Conservation (phyloP, 176 grass and related monocot species). For the Aegilops bicornis region DNA sequence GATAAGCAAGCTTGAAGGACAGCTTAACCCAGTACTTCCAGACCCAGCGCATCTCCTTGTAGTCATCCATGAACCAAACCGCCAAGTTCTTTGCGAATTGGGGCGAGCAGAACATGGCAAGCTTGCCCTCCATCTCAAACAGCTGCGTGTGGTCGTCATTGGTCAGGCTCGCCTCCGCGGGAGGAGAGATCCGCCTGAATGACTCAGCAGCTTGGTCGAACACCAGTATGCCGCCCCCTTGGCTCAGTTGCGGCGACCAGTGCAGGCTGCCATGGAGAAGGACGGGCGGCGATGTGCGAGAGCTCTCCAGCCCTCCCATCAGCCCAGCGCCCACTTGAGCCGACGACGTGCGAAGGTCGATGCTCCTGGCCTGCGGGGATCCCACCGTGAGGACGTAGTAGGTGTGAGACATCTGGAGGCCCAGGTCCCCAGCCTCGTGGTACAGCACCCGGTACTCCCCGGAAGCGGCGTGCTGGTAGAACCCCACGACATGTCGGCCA, state of each 20-base stretch:
- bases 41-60: not conserved
- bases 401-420: too few relatives aligned
- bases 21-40: not conserved
- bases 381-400: too few relatives aligned
- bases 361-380: not conserved
- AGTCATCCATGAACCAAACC: not conserved
- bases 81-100: not conserved
- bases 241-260: not conserved
- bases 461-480: not conserved
- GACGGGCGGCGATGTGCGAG: not conserved
- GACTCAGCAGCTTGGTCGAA: conserved; percentile 8
- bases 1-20: not conserved
- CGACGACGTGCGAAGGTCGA: not conserved
- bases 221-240: not conserved
- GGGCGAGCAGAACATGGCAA: not conserved
- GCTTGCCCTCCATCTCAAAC: not conserved
- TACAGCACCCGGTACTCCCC: not conserved
- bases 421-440: not conserved
- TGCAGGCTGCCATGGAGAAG: conserved; percentile 4
- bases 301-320: not conserved
- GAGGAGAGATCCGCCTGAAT: conserved; percentile 14
- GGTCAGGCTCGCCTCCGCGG: not conserved
- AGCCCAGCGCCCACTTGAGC: not conserved
- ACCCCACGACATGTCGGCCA: not conserved
- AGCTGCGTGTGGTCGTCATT: not conserved